These are phyloP conservation scores for Geotrichum carabidarum DNA, from an alignment of 1,139 yeast genomes.

Conservation along the genomic window DNA sequence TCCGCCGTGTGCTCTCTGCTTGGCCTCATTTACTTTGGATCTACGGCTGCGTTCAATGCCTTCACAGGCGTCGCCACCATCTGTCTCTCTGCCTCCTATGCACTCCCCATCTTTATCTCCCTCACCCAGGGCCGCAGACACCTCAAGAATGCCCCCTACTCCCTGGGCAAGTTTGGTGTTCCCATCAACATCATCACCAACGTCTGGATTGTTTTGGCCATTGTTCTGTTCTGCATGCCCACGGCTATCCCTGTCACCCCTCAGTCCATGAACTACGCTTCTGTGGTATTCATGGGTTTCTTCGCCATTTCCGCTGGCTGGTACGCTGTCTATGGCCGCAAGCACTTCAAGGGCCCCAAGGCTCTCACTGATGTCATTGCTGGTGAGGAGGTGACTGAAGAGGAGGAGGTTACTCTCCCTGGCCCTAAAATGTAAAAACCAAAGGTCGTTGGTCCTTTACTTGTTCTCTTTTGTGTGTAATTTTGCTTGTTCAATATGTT, in stretches of 20 bases:
- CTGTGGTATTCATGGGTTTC: constrained; percentile 20
- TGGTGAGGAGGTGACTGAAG: background rate
- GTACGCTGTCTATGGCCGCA: constrained; percentile 19
- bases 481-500: background rate
- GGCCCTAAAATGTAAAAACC: background rate
- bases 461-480: background rate
- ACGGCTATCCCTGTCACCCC: constrained; percentile 19
- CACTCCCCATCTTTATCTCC: constrained; percentile 63
- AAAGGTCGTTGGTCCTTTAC: background rate
- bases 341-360: constrained; percentile 19
- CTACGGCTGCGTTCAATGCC: constrained; percentile 73
- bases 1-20: constrained; percentile 56
- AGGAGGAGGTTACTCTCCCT: background rate
- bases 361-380: constrained; percentile 3
- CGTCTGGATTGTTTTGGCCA: constrained; percentile 19
- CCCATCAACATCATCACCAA: constrained; percentile 17
- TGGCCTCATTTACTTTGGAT: constrained; percentile 61
- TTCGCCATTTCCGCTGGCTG: constrained; percentile 17
- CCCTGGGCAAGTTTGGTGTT: constrained; percentile 17
- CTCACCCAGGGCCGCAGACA: constrained; percentile 50
- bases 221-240: constrained; percentile 21
- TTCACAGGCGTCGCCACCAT: constrained; percentile 79
- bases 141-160: constrained; percentile 15
- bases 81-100: constrained; percentile 69
- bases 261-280: constrained; percentile 19